Base-by-base conservation (phyloP, 306 rosid species). In the Trifolium dubium region DNA sequence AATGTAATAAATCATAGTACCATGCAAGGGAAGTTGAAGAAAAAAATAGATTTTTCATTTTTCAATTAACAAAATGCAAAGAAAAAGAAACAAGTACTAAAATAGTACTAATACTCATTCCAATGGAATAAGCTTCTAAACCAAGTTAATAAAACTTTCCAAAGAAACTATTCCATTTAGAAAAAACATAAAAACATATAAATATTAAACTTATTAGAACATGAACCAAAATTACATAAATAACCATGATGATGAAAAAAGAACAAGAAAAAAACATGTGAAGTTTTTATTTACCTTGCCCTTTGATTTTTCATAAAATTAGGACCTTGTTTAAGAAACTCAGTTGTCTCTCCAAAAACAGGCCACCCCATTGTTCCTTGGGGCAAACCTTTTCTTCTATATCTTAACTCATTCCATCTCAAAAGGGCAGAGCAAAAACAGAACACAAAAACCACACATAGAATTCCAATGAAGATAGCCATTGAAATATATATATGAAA, bases 351-450 rank as follows among this genome's bases (percentile, higher is more conserved):
- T 2, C 99, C 99, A 67, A 95, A 92, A 32, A 95, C 76, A 61
- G 99, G 99, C 99, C 99, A 95, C 3, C 99, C 99, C 99, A 95
- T 95, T 83, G 99, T 92, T 43, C 99, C 99, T 1, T 89, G 96
- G 31, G 99, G 99, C 68, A 95, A 81, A 37, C 92, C 96, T 75
- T 95, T 85, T 76, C 86, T 88, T 51, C 86, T 82, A 77, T 82
- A 90, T 71, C 82, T 84, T 15, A 92, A 80, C 19, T 87, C 91
- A 81, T 95, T 95, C 99, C 98, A 95, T 73, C 83, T 86, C 65
- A 95, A 74, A 71, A 92, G 71, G 77, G 82, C 99, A 85, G 93
- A 88, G 90, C 92, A 90, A 81, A 90, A 73, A 76, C 90, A 90
- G 97, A 95, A 90, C 75, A 86, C 85, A 71, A 83, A 82, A 62